Base-by-base conservation (phyloP, 345 rosid species). In the Eucalyptus sp. region DNA sequence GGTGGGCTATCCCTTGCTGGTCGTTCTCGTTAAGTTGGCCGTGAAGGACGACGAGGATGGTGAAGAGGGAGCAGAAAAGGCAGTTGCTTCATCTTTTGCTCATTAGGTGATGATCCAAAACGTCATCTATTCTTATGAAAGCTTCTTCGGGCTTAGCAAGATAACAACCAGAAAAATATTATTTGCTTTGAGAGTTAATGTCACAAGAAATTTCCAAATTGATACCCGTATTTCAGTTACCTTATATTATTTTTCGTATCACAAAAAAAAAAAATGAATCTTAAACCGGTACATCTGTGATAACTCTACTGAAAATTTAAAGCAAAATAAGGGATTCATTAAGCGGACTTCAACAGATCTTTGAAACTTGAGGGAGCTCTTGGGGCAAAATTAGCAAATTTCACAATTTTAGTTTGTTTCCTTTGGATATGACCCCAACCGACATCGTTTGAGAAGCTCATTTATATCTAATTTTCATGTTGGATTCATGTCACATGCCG, bases 1-100 rank as follows among this genome's bases (percentile, higher is more conserved):
- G 3, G 44, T 93, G 44, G 95, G 99, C 90, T 97, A 95, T 86
- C 99, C 99, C 33, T 86, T 97, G 88, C 89, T 96, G 71, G 80
- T 89, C 37, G 76, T 96, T 91, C 95, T 97, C 16, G 96, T 96
- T 6, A 87, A 94, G 89, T 87, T 95, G 79, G 97, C 93, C 15
- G 97, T 96, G 13, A 94, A 95, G 87, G 99, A 97, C 64, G 94
- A 92, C 7, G 58, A 64, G 37, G 37, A 64, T n/a, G 71, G 18
- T 13, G 71, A 29, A 64, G 71, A 86, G 4, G 44, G 89, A n/a
- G 46, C 71, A 14, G 88, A 88, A n/a, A 86, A 49, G 4, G 88
- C 86, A 44, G 50, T 68, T 50, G 66, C 50, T 58, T 41, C 85
- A 20, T 86, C 90, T 33, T 85, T 86, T 11, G 64, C 37, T 51